Percentiles rank a stretch among this genome's conserved stretches.
phyloP scores from a whole-genome alignment of 2,329 filamentous ascomycete species.

The Ambrosiella xylebori region DNA sequence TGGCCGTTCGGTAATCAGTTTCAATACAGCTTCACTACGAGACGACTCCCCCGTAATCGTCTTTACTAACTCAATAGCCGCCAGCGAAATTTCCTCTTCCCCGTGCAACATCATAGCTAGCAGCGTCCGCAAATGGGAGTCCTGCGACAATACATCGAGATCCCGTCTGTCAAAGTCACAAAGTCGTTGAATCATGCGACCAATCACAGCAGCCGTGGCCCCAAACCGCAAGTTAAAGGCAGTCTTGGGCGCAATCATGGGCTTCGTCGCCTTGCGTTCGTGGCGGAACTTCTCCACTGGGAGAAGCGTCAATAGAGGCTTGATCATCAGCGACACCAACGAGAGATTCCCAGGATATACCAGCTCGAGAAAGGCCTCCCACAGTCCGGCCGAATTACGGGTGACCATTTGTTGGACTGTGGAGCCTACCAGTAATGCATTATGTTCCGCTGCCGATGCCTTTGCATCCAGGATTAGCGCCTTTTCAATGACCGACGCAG shows the following conservation, averaged over 20 bases:
- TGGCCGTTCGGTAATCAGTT: constrained; percentile 27
- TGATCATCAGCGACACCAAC: constrained; percentile 57
- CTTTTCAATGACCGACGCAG: constrained; percentile 32
- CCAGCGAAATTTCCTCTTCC: constrained; percentile 60
- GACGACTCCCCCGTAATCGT: constrained; percentile 52
- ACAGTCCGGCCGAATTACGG: constrained; percentile 57
- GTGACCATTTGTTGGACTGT: constrained; percentile 49
- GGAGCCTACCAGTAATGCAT: constrained; percentile 42
- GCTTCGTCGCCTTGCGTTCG: constrained; percentile 27
- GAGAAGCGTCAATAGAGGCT: constrained; percentile 52
- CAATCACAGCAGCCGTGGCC: constrained; percentile 40
- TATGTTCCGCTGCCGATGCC: constrained; percentile 27
- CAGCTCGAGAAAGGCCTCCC: constrained; percentile 56
- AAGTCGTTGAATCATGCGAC: constrained; percentile 59
- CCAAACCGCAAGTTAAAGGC: constrained; percentile 61
- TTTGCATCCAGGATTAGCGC: constrained; percentile 32
- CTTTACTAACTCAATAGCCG: constrained; percentile 68
- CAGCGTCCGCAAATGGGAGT: constrained; percentile 51
- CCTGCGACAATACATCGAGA: constrained; percentile 51
- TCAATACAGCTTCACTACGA: constrained; percentile 32
- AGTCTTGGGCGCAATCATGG: constrained; percentile 31
- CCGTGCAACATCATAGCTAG: constrained; percentile 69
- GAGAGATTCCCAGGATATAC: constrained; percentile 49
- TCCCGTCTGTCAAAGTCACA: constrained; percentile 57
- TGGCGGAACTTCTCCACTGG: constrained; percentile 58